Conservation (phyloP, 441 rosid genomes). For the Croton setiger region DNA sequence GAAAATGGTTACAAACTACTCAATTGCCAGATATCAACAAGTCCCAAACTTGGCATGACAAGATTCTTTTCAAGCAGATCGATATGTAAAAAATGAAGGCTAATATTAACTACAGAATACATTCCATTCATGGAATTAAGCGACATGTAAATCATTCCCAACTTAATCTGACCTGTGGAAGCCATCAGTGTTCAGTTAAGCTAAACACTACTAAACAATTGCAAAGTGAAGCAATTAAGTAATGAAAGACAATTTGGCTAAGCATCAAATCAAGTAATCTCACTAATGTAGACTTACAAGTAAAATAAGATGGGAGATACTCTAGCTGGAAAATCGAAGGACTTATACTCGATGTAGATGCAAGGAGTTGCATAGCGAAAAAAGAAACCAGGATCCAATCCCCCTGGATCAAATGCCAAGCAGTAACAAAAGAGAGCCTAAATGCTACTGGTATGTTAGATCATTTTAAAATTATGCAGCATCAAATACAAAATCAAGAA, state of each 20-base stretch:
- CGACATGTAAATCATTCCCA: background rate
- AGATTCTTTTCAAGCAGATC: conserved; percentile 7
- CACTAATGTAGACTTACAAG: background rate
- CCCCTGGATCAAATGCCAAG: background rate
- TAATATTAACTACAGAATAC: background rate
- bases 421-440: background rate
- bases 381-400: background rate
- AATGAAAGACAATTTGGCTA: background rate
- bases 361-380: background rate
- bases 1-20: background rate
- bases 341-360: background rate
- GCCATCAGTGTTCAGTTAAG: background rate
- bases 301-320: conserved; percentile 4
- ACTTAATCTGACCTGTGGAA: background rate
- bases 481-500: conserved; percentile 1
- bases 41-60: background rate
- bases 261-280: no score
- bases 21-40: conserved; percentile 1
- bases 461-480: background rate
- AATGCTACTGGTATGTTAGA: background rate
- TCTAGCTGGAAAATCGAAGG: background rate
- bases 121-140: background rate
- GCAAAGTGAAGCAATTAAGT: background rate
- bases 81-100: background rate
- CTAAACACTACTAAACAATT: background rate